Percentiles rank a stretch among this genome's conserved stretches.
These are phyloP conservation scores for Penicillium coprophilum DNA, from an alignment of 495 filamentous ascomycete species.

Conservation along the genomic window DNA sequence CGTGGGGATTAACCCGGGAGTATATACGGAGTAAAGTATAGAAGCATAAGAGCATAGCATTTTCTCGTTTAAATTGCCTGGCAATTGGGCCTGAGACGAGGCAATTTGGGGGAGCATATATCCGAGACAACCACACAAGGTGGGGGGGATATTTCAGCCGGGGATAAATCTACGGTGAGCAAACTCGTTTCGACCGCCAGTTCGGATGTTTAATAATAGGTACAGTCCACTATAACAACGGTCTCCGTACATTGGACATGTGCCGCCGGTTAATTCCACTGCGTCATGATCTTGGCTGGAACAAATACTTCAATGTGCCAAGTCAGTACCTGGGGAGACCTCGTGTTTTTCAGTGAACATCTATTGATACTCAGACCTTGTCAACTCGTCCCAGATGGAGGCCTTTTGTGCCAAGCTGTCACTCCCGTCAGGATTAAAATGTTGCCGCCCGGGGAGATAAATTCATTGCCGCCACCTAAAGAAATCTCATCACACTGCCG, in stretches of 20 bases:
- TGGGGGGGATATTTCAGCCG: neutral
- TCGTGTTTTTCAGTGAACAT: neutral
- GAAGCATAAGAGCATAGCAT: neutral
- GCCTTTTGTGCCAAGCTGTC: slow-evolving; percentile 2
- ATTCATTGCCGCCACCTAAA: neutral
- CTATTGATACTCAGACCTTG: neutral
- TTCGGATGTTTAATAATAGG: neutral
- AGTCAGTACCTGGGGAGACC: neutral
- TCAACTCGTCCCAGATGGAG: neutral
- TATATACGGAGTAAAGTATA: neutral
- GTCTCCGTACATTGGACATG: neutral
- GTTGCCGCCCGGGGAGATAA: slow-evolving; percentile 9
- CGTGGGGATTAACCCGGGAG: slow-evolving; percentile 2
- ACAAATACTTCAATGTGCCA: neutral
- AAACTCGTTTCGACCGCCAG: slow-evolving; percentile 6
- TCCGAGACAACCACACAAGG: neutral
- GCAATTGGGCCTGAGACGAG: neutral
- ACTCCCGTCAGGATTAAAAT: slow-evolving; percentile 3
- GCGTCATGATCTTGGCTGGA: neutral
- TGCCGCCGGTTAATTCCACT: neutral
- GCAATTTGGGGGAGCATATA: neutral
- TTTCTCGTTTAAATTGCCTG: neutral
- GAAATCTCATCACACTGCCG: slow-evolving; percentile 9
- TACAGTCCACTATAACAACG: neutral
- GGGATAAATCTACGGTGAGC: slow-evolving; percentile 6